Base-by-base conservation (phyloP, 2,329 filamentous ascomycete species). In the Periconia sp. region DNA sequence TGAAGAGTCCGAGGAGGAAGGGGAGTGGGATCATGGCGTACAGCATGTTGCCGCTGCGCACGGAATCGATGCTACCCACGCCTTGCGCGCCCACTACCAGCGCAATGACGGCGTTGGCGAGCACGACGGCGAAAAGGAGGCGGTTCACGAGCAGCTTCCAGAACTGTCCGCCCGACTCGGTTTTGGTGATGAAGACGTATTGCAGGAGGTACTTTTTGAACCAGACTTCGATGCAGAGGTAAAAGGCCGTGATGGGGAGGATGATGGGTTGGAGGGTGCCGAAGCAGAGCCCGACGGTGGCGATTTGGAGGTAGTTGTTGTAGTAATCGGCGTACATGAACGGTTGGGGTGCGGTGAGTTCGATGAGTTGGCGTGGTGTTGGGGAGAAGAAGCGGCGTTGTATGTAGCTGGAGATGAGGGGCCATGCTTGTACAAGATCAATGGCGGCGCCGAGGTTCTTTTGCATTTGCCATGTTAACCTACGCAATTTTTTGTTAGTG, bases 251-350 rank as follows among this genome's bases (percentile, higher is more conserved):
- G 40, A 95, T 88, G 0, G 90, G 88, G 7, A 99, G 81, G 2
- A 95, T 88, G 33, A 97, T 81, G 0, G 94, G 94, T 73, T 97
- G 93, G 44, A 97, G 81, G 2, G 86, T 86, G 1, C 88, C 86
- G 68, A 93, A 97, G 63, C 86, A 91, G 13, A 97, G 80, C 0
- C 91, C 89, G 20, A 97, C 89, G 0, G 92, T 96, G 19, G 88
- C 80, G 74, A 97, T 97, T 77, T 90, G 97, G 30, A 97, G 81
- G 73, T 96, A 97, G 73, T 95, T 97, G 75, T 97, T 97, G 82
- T 97, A 97, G 76, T 97, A 97, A 62, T 87, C 91, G 54, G 93
- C 91, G 67, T 97, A 97, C 60, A 96, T 91, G 71, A 99, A 97
- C 0, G 90, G 81, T 10, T 90, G 92, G 0, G 94, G 94, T 1